Conservation (phyloP, 2,329 filamentous ascomycete species). For the Aspergillus calidoustus region DNA sequence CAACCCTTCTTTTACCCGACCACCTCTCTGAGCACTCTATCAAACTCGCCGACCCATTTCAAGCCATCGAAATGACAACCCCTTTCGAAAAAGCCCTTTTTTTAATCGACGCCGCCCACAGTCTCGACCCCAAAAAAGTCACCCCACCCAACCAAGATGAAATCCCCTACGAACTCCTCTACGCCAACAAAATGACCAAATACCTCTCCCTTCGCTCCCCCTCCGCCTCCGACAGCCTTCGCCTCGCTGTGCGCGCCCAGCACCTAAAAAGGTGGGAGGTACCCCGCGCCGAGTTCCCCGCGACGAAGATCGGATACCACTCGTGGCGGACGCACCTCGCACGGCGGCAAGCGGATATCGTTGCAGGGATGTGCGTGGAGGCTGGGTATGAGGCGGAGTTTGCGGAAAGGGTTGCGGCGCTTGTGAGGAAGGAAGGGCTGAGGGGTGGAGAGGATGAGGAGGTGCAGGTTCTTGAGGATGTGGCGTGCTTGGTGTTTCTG, state of each 20-base stretch:
- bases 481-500: constrained; percentile 84
- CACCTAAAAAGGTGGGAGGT: constrained; percentile 88
- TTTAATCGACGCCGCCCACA: constrained; percentile 75
- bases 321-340: constrained; percentile 77
- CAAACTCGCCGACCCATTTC: not conserved
- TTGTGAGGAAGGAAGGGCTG: constrained; percentile 80
- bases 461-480: constrained; percentile 79
- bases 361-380: constrained; percentile 57
- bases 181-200: constrained; percentile 76
- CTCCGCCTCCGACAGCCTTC: constrained; percentile 67
- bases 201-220: constrained; percentile 69
- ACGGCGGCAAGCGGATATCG: constrained; percentile 71
- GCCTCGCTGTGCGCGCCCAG: constrained; percentile 79
- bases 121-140: constrained; percentile 65
- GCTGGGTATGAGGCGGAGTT: constrained; percentile 58
- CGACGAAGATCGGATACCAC: constrained; percentile 76
- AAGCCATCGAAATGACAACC: constrained; percentile 29
- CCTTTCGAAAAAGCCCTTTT: constrained; percentile 57
- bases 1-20: not conserved
- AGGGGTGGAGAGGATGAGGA: constrained; percentile 51
- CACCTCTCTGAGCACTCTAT: not conserved
- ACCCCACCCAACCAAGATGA: constrained; percentile 37
- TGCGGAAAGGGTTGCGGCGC: constrained; percentile 65
- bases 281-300: constrained; percentile 72
- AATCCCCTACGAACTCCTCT: constrained; percentile 79